phyloP scores from a whole-genome alignment of 192 early-diverging fungal species.

The Linderina pennispora region DNA sequence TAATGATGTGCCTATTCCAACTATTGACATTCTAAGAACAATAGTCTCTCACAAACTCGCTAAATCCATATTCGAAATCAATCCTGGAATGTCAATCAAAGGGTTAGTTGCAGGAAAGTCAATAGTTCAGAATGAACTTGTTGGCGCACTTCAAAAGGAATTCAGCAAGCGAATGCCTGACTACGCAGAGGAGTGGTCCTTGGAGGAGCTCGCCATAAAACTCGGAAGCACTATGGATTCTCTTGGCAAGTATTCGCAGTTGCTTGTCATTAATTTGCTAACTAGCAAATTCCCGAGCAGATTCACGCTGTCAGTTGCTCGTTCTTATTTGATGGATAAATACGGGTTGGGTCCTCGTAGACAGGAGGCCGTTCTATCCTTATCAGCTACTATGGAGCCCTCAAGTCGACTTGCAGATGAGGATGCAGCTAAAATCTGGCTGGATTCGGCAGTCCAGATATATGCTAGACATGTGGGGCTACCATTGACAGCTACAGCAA shows the following conservation, averaged over 20 bases:
- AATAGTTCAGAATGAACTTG: conserved; percentile 95
- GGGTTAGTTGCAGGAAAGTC: conserved; percentile 75
- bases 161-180: conserved; percentile 80
- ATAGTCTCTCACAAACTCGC: neutral
- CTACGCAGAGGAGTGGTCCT: conserved; percentile 85
- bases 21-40: neutral
- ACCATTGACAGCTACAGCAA: no score
- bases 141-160: conserved; percentile 92
- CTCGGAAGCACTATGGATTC: conserved; percentile 53
- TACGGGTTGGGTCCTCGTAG: conserved; percentile 80
- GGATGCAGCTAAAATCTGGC: conserved; percentile 75
- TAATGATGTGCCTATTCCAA: neutral
- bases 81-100: neutral
- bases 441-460: conserved; percentile 60
- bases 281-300: conserved; percentile 90
- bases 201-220: conserved; percentile 70
- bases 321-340: conserved; percentile 56
- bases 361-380: conserved; percentile 65
- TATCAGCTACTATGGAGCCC: conserved; percentile 80
- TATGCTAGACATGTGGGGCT: conserved; percentile 76
- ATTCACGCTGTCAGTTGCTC: conserved; percentile 69
- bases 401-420: conserved; percentile 65
- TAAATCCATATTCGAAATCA: neutral
- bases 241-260: conserved; percentile 76
- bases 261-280: conserved; percentile 73